Base-by-base conservation (phyloP, 2,329 filamentous ascomycete genomes). In the Aspergillus unguis region DNA sequence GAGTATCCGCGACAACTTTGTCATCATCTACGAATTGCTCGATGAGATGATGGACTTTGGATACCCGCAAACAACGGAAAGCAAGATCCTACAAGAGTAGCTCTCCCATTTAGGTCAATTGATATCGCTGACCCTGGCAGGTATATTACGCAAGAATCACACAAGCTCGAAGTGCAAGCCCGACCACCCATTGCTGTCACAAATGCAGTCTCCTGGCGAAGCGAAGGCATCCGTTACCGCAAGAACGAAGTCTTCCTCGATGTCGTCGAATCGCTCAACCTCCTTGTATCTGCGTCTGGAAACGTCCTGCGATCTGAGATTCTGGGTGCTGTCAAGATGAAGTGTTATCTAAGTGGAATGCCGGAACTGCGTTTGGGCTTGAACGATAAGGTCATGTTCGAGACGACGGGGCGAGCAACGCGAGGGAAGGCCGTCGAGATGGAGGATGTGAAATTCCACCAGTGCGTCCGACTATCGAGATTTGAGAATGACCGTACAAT, bases 11-110 rank as follows among this genome's bases (percentile, higher is more conserved):
- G 94, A 99, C 79, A 99, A 99, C 78, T 99, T 99, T 70, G 94
- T 99, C 72, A 86, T 99, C 69, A 99, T 99, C 68, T 99, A 99
- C 80, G 94, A 99, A 75, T 77, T 99, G 56, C 83, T 99, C 58
- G 94, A 99, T 70, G 94, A 99, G 79, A 99, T 99, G 94, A 99
- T 99, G 94, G 94, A 99, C 75, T 99, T 99, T 79, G 94, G 94
- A 58, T 96, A 99, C 72, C 94, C 94, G 5, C 94, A 99, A 74
- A 99, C 94, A 7, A 99, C 94, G 61, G 94, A 99, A 74, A 90
- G 85, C 72, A 99, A 99, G 82, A 99, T 99, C 71, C 78, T 99
- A 56, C 94, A 99, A 74, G 94, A 99, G 78, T 85, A 76, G 64
- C 53, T 46, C 46, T 27, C 26, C 52, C 49, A 31, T 47, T 49